Evolutionary conservation across 352 stramenopile genomes (phyloP), one percentile per base, ranked within the genome.

Genomic region (Phytophthora pinifolia): DNA sequence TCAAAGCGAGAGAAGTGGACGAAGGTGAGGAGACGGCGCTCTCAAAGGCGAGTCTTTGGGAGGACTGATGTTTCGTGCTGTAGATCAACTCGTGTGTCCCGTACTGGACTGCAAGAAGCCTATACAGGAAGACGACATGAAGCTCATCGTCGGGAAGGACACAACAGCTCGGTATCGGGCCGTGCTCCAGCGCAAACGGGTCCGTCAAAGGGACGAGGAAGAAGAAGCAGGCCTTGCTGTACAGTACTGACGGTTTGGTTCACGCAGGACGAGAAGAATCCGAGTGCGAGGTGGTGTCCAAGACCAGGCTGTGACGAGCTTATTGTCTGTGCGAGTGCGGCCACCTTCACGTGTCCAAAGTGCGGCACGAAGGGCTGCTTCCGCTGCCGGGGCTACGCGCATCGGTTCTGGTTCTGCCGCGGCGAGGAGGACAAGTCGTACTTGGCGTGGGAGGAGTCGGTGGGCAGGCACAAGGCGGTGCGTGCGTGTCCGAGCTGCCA

Each of bases 21-120:
- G 70, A 84, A 58, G 76, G 79, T 87, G 33, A 17, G 18, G 6
- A 41, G 29, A 30, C 38, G 41, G 14, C 39, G 15, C 13, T 10
- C 17, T 30, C 9, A 15, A 10, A 34, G 10, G 36, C 22, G 22
- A 33, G n/a, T 43, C 17, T 34, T 27, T 27, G 22, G 22, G 4
- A 6, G 44, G 29, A 47, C 43, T 50, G 31, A 32, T 37, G 27
- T 38, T 70, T 31, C 31, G 15, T 22, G 9, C 47, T 58, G 32
- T 39, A 88, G 79, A 89, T 56, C 67, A 89, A 61, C 52, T 88
- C 34, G 65, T 88, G 42, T 90, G 80, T 59, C 77, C 80, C 4
- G 67, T 83, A 17, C 35, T 88, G 20, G 57, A 72, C 15, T 90
- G 80, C 56, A 76, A 71, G 31, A 39, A 59, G 15, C 60, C 41